Percentiles rank a stretch among this genome's conserved stretches.
Conservation (phyloP, 2,329 filamentous ascomycete genomes). For the Dactylellina sp. region DNA sequence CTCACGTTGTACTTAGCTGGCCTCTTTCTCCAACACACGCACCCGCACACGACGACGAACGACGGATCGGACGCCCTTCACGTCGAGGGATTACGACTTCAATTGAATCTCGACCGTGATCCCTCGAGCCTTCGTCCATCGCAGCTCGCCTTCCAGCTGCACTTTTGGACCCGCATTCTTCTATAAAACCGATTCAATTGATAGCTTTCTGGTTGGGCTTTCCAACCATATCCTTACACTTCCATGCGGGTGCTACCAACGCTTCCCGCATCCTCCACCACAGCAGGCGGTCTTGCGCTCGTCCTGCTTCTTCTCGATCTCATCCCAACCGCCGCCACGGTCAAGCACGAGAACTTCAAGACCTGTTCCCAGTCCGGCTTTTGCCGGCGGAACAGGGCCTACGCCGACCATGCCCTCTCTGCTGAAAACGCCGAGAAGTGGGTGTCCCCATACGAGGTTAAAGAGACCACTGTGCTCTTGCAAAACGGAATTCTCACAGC, state of each 20-base stretch:
- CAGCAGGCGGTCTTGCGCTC: constrained; percentile 45
- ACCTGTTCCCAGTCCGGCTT: constrained; percentile 96
- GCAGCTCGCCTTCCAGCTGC: constrained; percentile 15
- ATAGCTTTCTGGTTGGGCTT: constrained; percentile 49
- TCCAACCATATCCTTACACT: constrained; percentile 27
- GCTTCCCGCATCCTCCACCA: constrained; percentile 26
- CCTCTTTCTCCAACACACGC: constrained; percentile 31
- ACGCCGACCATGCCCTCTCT: constrained; percentile 79
- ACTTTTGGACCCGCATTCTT: constrained; percentile 24
- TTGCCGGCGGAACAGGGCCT: constrained; percentile 92
- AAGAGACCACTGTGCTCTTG: constrained; percentile 78
- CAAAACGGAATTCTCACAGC: constrained; percentile 83
- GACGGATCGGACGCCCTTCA: not conserved
- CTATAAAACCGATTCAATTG: constrained; percentile 28
- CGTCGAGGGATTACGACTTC: constrained; percentile 23
- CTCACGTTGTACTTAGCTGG: constrained; percentile 25
- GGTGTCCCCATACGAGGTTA: constrained; percentile 83
- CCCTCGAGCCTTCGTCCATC: not conserved
- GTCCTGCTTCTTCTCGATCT: constrained; percentile 58
- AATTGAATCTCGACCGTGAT: constrained; percentile 9
- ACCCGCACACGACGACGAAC: constrained; percentile 3
- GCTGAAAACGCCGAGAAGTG: constrained; percentile 72
- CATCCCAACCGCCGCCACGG: constrained; percentile 71
- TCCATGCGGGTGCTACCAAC: constrained; percentile 36
- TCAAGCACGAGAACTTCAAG: constrained; percentile 98